Conservation (phyloP, 805 yeast genomes). For the Cyberlindnera japonica region DNA sequence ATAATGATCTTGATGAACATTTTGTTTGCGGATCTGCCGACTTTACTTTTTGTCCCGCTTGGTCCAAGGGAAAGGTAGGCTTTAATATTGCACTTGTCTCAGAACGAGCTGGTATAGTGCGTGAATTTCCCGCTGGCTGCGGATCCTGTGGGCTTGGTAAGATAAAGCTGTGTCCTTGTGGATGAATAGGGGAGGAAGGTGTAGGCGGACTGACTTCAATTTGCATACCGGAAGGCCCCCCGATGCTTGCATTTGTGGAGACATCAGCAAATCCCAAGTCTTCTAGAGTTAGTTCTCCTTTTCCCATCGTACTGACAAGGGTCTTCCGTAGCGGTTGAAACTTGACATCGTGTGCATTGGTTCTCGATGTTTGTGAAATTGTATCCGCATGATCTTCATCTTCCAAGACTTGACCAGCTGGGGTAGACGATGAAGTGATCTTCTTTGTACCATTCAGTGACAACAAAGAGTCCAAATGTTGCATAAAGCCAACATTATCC, state of each 20-base stretch:
- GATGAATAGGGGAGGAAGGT: no score
- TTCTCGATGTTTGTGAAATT: slow-evolving; percentile 7
- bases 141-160: neutral
- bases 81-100: neutral
- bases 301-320: slow-evolving; percentile 50
- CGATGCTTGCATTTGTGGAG: slow-evolving; percentile 1
- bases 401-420: neutral
- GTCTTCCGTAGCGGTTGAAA: slow-evolving; percentile 42
- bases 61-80: neutral
- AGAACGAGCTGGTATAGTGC: no score
- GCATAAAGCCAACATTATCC: slow-evolving; percentile 23
- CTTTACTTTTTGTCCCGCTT: neutral
- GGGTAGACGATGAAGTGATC: slow-evolving; percentile 1
- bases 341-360: slow-evolving; percentile 32
- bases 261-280: slow-evolving; percentile 22
- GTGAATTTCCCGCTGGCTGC: no score
- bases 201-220: slow-evolving; percentile 6
- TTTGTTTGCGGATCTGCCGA: slow-evolving; percentile 1
- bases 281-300: slow-evolving; percentile 47
- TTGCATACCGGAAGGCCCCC: neutral
- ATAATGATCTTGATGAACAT: slow-evolving; percentile 6
- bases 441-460: slow-evolving; percentile 13
- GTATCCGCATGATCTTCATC: slow-evolving; percentile 9
- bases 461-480: slow-evolving; percentile 35
- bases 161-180: no score